Percentiles rank a stretch among this genome's conserved stretches.
These are phyloP conservation scores for Whalleya microplaca DNA, from an alignment of 2,329 filamentous ascomycete genomes.

Conservation along the genomic window DNA sequence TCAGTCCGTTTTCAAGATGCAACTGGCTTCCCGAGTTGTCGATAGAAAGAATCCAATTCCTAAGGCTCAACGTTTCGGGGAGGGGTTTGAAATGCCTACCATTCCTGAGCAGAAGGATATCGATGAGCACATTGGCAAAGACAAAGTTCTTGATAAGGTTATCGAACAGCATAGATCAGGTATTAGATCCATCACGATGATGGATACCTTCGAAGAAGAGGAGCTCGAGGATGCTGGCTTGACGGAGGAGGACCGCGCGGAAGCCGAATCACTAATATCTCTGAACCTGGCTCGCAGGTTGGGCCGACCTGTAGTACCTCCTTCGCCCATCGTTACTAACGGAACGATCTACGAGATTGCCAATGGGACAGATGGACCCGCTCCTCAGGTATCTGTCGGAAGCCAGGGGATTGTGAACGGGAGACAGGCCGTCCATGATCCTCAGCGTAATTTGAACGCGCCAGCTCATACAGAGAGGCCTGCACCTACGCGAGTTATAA, in stretches of 20 bases:
- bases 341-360: not conserved
- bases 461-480: not conserved
- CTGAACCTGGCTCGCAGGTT: constrained; percentile 28
- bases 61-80: constrained; percentile 59
- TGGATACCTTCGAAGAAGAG: constrained; percentile 74
- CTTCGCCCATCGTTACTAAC: not conserved
- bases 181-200: constrained; percentile 64
- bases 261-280: constrained; percentile 50
- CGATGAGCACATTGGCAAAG: constrained; percentile 60
- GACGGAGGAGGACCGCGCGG: constrained; percentile 62
- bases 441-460: too few relatives aligned
- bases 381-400: not conserved
- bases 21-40: constrained; percentile 77
- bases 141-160: constrained; percentile 60
- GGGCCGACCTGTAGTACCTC: constrained; percentile 5
- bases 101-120: constrained; percentile 56
- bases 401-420: not conserved
- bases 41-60: constrained; percentile 80
- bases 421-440: not conserved
- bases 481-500: not conserved
- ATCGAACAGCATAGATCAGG: constrained; percentile 41
- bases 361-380: not conserved
- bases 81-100: constrained; percentile 64
- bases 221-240: constrained; percentile 60
- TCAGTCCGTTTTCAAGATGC: constrained; percentile 78